Evolutionary conservation across 768 basidiomycete genomes (phyloP).

Genomic region (Rhodotorula diobovata): DNA sequence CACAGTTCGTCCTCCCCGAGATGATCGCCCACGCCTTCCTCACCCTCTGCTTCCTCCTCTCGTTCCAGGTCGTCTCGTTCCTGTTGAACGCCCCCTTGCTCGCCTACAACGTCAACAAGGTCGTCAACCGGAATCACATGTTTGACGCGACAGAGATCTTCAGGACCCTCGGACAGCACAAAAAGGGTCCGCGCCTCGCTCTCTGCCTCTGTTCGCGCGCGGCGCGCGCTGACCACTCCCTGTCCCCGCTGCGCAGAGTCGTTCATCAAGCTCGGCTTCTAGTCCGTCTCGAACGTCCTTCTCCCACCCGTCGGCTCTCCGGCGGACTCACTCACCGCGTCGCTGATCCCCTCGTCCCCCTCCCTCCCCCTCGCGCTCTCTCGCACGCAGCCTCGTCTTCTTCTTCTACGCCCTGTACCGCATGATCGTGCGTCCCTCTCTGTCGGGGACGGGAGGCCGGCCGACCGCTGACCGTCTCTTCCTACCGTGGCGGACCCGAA

Average conservation of each 20-base stretch:
- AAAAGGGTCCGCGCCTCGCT: conserved; percentile 78
- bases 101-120: conserved; percentile 91
- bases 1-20: conserved; percentile 92
- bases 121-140: conserved; percentile 90
- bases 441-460: no score
- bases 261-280: conserved; percentile 36
- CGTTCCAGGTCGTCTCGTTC: conserved; percentile 92
- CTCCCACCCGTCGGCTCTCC: not conserved
- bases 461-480: not conserved
- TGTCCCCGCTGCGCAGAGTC: conserved; percentile 62
- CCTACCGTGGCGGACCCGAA: no score
- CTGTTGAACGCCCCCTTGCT: conserved; percentile 81
- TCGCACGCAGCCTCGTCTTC: conserved; percentile 36
- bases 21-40: conserved; percentile 91
- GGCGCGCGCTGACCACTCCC: conserved; percentile 51
- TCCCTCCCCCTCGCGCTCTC: not conserved
- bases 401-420: conserved; percentile 47
- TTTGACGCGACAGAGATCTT: conserved; percentile 99
- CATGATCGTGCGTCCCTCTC: conserved; percentile 21
- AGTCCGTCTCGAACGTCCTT: not conserved
- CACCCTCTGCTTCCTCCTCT: conserved; percentile 80
- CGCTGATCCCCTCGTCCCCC: not conserved
- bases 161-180: conserved; percentile 84
- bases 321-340: not conserved
- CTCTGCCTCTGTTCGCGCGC: conserved; percentile 28